Percentiles rank a stretch among this genome's conserved stretches.
These are phyloP conservation scores for Urtica urens DNA, from an alignment of 306 rosid genomes.

Conservation along the genomic window DNA sequence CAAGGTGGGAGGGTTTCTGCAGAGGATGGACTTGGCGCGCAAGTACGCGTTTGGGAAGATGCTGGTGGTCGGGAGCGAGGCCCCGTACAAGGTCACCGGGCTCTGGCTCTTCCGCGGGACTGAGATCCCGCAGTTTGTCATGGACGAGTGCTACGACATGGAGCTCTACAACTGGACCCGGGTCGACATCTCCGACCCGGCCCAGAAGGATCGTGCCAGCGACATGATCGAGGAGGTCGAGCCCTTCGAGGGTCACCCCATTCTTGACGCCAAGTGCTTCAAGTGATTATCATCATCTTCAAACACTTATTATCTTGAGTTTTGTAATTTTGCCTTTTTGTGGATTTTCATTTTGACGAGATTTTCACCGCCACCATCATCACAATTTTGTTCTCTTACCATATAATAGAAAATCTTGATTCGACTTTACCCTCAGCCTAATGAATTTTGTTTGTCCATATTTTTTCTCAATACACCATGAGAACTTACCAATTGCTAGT, in stretches of 20 bases:
- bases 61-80: conserved; percentile 64
- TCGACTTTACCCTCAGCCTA: too few relatives aligned
- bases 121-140: conserved; percentile 61
- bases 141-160: conserved; percentile 87
- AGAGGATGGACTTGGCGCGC: conserved; percentile 82
- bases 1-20: conserved; percentile 80
- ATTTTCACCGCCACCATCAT: too few relatives aligned
- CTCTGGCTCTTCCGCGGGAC: conserved; percentile 89
- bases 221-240: conserved; percentile 75
- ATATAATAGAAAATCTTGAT: too few relatives aligned
- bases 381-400: too few relatives aligned
- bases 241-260: conserved; percentile 77
- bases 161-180: conserved; percentile 77
- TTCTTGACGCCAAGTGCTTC: conserved; percentile 82
- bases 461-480: too few relatives aligned
- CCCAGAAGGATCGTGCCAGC: conserved; percentile 68
- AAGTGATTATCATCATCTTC: too few relatives aligned
- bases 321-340: too few relatives aligned
- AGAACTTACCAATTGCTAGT: too few relatives aligned
- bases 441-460: too few relatives aligned
- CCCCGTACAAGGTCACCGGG: conserved; percentile 86
- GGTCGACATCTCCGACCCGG: conserved; percentile 60
- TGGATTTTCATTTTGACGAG: too few relatives aligned
- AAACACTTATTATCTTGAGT: too few relatives aligned
- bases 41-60: conserved; percentile 86